Evolutionary conservation across 1,284 basidiomycete genomes (phyloP).

Genomic region (Microbotryum intermedium): DNA sequence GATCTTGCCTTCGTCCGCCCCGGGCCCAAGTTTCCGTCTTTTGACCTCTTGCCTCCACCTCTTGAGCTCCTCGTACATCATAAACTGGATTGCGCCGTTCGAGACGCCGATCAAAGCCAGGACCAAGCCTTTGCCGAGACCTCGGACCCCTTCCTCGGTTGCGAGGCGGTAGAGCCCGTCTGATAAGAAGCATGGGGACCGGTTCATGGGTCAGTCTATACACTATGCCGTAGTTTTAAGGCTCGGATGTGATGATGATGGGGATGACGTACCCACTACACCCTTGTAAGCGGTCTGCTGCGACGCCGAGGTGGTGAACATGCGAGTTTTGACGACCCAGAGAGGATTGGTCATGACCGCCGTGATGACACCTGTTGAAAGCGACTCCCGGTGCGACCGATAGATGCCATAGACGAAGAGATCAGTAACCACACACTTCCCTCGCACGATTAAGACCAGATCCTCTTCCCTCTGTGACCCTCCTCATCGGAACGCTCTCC

Average conservation of each 20-base stretch:
- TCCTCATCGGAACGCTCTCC: too few relatives aligned
- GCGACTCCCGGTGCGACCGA: constrained; percentile 3
- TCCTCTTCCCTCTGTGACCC: neutral
- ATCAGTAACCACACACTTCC: neutral
- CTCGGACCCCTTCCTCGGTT: constrained; percentile 59
- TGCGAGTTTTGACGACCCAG: constrained; percentile 96
- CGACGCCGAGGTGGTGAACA: constrained; percentile 73
- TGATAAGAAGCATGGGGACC: constrained; percentile 36
- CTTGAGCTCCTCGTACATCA: constrained; percentile 94
- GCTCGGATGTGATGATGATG: neutral
- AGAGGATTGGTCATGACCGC: constrained; percentile 95
- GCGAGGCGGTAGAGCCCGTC: constrained; percentile 61
- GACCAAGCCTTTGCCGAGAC: constrained; percentile 78
- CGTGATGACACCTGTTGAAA: constrained; percentile 68
- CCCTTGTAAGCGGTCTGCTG: constrained; percentile 65
- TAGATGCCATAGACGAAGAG: neutral
- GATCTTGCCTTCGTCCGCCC: constrained; percentile 48
- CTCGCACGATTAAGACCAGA: neutral
- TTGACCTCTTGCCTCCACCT: constrained; percentile 56
- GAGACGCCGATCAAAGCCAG: constrained; percentile 88
- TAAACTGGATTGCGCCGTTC: constrained; percentile 94
- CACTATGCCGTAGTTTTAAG: neutral
- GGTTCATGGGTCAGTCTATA: neutral
- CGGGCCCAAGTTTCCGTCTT: constrained; percentile 49
- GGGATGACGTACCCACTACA: constrained; percentile 57